Base-by-base conservation (phyloP, 2,329 filamentous ascomycete genomes). In the Cadophora sp. region DNA sequence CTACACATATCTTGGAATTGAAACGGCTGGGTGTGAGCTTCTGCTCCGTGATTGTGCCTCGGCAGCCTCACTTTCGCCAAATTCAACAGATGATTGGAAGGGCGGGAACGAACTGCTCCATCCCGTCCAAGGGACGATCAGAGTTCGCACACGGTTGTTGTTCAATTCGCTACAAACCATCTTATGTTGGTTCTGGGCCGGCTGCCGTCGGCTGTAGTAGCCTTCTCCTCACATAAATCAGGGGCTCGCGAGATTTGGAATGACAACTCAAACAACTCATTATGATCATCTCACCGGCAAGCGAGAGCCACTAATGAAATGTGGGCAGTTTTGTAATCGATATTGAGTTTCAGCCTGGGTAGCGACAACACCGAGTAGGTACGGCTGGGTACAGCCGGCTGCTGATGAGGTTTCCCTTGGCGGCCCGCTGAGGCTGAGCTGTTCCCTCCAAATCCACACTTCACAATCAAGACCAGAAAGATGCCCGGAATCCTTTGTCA, bases 31-130 rank as follows among this genome's bases (percentile, higher is more conserved):
- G 9, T 47, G 9, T 20, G 39, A 58, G 39, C 27, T 45, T 47
- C 30, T 36, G 8, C 11, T 45, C 3, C n/a, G 18, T 2, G 16
- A 22, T 58, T 51, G 39, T 20, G 18, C 30, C 20, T 36, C 24
- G 30, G 50, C 27, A 64, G 62, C 62, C 62, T 64, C 51, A 58
- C 41, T 64, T 48, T 45, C 18, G 51, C 20, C 9, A n/a, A 8
- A 36, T 2, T 9, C n/a, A 2, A 41, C 13, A 11, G 3, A 5
- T 47, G 14, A 62, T 62, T 58, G 36, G 50, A 41, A 50, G 39
- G 41, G 16, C 51, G 41, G 22, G 51, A 3, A 48, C 45, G 16
- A 64, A 43, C n/a, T 41, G 41, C 62, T 64, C 24, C 11, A 7
- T 22, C 30, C 50, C 36, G 24, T n/a, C 27, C 33, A 22, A 58